Evolutionary conservation across 208 protist species (phyloP), one percentile per base, ranked within the genome.

Genomic region (Acanthamoeba triangularis): DNA sequence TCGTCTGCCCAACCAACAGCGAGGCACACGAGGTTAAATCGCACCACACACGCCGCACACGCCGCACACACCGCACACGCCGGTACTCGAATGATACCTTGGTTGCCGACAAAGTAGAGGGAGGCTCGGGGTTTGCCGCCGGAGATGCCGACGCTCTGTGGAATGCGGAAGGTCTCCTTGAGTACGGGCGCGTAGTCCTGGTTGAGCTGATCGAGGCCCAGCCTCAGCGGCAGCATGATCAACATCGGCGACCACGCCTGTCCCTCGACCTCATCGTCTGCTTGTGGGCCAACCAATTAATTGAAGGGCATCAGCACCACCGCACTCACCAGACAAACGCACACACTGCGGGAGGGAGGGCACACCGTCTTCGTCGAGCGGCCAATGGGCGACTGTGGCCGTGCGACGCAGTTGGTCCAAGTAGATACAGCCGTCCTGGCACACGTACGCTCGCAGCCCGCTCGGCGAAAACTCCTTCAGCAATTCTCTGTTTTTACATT

Each of bases 71-170:
- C 11, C 72, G 63, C 25, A 44, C 20, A 76, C 35, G 35, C 6
- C 28, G 37, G 44, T 3, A 4, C 2, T 0, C 44, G 10, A 2
- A 72, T 5, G 16, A 20, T 56, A 93, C 88, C 88, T 80, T 93
- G 88, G 44, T 82, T 63, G 67, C 59, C 88, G 1, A 97, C 67
- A 94, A 97, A 97, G 56, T 96, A 97, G n/a, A 95, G 80, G 7
- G 95, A 96, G 14, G 76, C 52, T 20, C 85, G 80, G 11, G 95
- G 96, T 69, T 97, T 97, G 94, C 96, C 96, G 30, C 96, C 96
- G 25, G 88, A 47, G 8, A 97, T 96, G 18, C 96, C 96, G 1
- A 97, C 14, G 30, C 44, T 84, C 47, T 97, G 96, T 18, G 67
- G 88, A n/a, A 93, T 63, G 49, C 44, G 35, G 47, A 93, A 93